Percentiles rank a stretch among this genome's conserved stretches.
phyloP scores from a whole-genome alignment of 106 monocot genomes.

The Phalaenopsis equestris region DNA sequence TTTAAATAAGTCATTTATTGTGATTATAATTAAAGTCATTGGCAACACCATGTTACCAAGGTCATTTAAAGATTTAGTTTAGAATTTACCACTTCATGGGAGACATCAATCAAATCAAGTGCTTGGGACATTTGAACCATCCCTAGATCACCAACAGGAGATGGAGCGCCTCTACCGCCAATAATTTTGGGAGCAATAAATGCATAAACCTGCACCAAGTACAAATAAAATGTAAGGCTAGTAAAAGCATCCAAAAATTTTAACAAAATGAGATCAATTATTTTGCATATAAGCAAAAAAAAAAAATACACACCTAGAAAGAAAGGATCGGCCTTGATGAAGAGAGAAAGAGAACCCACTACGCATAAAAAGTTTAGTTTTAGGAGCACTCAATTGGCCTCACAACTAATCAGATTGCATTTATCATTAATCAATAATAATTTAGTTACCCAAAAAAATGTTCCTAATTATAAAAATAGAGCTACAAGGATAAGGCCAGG shows the following conservation, averaged over 20 bases:
- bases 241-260: neutral
- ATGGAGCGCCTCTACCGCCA: conserved; percentile 80
- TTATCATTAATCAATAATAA: neutral
- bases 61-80: neutral
- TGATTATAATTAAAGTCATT: neutral
- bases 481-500: neutral
- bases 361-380: neutral
- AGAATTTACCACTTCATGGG: conserved; percentile 54
- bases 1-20: neutral
- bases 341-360: neutral
- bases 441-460: neutral
- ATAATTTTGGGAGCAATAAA: conserved; percentile 98
- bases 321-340: neutral
- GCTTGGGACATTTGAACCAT: conserved; percentile 97
- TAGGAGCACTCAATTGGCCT: neutral
- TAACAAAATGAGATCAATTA: neutral
- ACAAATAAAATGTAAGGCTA: neutral
- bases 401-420: neutral
- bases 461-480: neutral
- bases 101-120: conserved; percentile 67
- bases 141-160: conserved; percentile 94
- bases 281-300: neutral
- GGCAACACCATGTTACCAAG: neutral
- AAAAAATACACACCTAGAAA: neutral
- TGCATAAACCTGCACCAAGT: conserved; percentile 63